phyloP scores from a whole-genome alignment of 148 eudicot genomes.

The Amaranthus hypochondriacus region DNA sequence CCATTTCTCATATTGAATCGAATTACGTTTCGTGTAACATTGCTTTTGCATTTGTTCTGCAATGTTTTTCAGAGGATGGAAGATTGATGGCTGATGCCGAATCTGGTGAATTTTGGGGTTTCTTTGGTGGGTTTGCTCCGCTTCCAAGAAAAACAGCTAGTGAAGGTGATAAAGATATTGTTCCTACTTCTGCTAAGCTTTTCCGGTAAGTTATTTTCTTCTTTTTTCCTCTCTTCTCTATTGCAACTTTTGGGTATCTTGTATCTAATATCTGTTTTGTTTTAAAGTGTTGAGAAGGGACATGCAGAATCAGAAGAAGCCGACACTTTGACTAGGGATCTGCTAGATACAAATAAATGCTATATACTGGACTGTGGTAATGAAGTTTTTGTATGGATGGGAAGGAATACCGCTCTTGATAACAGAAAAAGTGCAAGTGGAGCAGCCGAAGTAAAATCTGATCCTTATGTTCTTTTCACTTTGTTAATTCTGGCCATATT shows the following conservation, averaged over 20 bases:
- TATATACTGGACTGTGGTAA: slow-evolving; percentile 76
- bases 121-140: slow-evolving; percentile 99
- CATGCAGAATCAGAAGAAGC: slow-evolving; percentile 53
- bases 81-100: slow-evolving; percentile 93
- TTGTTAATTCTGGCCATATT: background rate
- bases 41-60: slow-evolving; percentile 7
- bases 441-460: slow-evolving; percentile 64
- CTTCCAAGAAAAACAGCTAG: slow-evolving; percentile 75
- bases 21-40: no score
- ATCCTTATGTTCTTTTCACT: background rate
- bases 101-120: slow-evolving; percentile 97
- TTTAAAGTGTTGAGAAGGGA: slow-evolving; percentile 64
- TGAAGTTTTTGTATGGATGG: slow-evolving; percentile 87
- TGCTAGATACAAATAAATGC: slow-evolving; percentile 67
- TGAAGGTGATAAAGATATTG: slow-evolving; percentile 41
- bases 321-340: slow-evolving; percentile 59
- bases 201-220: slow-evolving; percentile 46
- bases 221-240: slow-evolving; percentile 1
- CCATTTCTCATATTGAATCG: no score
- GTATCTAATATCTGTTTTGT: slow-evolving; percentile 20
- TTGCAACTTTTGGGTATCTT: slow-evolving; percentile 2
- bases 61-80: slow-evolving; percentile 70
- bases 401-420: slow-evolving; percentile 69
- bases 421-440: slow-evolving; percentile 69
- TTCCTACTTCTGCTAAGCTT: slow-evolving; percentile 49